Evolutionary conservation across 2,329 filamentous ascomycete species (phyloP), one percentile per base, ranked within the genome.

Genomic region (Fusarium sambucinum): DNA sequence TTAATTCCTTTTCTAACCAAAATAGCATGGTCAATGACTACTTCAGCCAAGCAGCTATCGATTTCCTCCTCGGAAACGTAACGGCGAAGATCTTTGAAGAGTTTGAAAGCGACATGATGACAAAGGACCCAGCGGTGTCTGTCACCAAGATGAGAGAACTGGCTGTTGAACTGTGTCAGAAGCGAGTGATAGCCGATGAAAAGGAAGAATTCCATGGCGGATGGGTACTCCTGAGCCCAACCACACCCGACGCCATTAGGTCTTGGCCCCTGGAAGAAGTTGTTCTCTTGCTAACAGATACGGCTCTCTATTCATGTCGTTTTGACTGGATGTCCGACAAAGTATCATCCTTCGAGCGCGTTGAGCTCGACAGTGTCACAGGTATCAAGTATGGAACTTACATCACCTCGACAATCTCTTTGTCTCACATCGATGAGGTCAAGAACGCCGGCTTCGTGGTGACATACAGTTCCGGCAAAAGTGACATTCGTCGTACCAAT

Each of bases 291-390:
- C 83, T 99, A 32, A 98, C 96, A 0, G 91, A 97, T 68, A 85
- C 86, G 1, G 95, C 94, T 0, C 78, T 98, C 4, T 98, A 98
- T 76, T 89, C 93, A 64, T 97, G 94, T 77, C 89, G 92, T 16
- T 94, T 98, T 72, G 94, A 98, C 78, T 98, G 95, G 94, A 92
- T 92, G 66, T 90, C 94, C 10, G 96, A 98, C 80, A 98, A 98
- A 77, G 92, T 99, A 2, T 90, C 91, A 14, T 94, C 92, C 0
- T 98, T 97, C 77, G 94, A 98, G 80, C 86, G 94, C 10, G 89
- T 97, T 16, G 89, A 92, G 59, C 84, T 98, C 10, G 85, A 87
- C 21, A 92, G 93, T 59, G 83, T 99, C 35, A 85, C 86, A 2
- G 85, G 86, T 25, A 88, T 99, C 71, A 90, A 89, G 74, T 87